phyloP scores from a whole-genome alignment of 768 basidiomycete genomes.

The Russula griseocarnosa region DNA sequence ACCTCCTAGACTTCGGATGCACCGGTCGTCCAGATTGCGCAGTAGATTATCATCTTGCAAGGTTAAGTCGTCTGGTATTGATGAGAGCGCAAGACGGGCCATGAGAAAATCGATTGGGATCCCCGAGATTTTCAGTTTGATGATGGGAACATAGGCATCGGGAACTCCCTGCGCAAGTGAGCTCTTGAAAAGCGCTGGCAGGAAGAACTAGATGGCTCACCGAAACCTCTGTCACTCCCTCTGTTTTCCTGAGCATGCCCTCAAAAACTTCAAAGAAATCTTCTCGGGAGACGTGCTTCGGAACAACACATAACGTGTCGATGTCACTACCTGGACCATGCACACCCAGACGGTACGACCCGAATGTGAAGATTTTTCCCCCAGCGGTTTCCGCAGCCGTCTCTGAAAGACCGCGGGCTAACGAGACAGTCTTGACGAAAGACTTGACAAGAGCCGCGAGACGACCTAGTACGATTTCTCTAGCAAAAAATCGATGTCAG shows the following conservation, averaged over 20 bases:
- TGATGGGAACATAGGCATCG: conserved; percentile 93
- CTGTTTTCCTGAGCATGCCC: conserved; percentile 76
- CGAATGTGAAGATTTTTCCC: conserved; percentile 98
- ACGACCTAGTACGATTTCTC: conserved; percentile 90
- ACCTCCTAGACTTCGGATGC: conserved; percentile 93
- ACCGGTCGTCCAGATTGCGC: conserved; percentile 89
- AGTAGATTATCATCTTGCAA: conserved; percentile 88
- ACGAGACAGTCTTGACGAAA: conserved; percentile 81
- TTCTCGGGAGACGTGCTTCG: conserved; percentile 91
- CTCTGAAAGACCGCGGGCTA: conserved; percentile 81
- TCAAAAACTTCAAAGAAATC: conserved; percentile 95
- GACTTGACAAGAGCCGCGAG: conserved; percentile 86
- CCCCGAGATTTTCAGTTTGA: conserved; percentile 86
- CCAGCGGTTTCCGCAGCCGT: conserved; percentile 84
- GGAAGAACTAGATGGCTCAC: conserved; percentile 40
- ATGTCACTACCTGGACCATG: conserved; percentile 96
- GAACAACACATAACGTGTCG: conserved; percentile 97
- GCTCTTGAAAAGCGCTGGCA: conserved; percentile 1
- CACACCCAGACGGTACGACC: conserved; percentile 95
- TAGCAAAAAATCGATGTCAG: conserved; percentile 36
- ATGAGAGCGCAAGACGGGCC: conserved; percentile 80
- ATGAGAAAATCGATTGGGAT: conserved; percentile 93
- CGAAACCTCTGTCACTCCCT: conserved; percentile 84
- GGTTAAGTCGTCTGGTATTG: conserved; percentile 89
- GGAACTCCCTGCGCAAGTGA: conserved; percentile 73